These are phyloP conservation scores for Pichia ethanolica DNA, from an alignment of 805 yeast species.

Conservation along the genomic window DNA sequence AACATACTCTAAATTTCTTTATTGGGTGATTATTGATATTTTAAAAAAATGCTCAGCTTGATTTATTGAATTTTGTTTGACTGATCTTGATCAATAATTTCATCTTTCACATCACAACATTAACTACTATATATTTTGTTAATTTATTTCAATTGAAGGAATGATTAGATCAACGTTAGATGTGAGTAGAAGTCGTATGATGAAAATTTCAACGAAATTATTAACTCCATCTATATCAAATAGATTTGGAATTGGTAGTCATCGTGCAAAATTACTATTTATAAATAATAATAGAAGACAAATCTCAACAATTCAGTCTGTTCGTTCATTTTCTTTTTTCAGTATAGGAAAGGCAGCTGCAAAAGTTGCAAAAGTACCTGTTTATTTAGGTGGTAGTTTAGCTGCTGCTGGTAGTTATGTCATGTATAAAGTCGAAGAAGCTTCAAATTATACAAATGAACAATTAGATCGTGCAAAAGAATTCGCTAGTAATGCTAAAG, in stretches of 20 bases:
- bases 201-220: neutral
- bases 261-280: neutral
- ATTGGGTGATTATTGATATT: no score
- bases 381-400: constrained; percentile 78
- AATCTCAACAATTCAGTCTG: neutral
- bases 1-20: no score
- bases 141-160: no score
- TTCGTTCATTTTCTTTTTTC: constrained; percentile 26
- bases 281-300: constrained; percentile 1
- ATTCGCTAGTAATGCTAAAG: constrained; percentile 45
- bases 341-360: constrained; percentile 48
- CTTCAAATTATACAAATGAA: constrained; percentile 62
- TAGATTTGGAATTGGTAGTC: neutral
- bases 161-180: neutral
- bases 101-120: no score
- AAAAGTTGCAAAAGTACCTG: constrained; percentile 58
- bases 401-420: constrained; percentile 95
- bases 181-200: neutral
- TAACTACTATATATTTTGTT: no score
- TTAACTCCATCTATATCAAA: neutral
- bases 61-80: no score
- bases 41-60: no score
- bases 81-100: no score
- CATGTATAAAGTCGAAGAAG: constrained; percentile 87
- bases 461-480: constrained; percentile 57